Evolutionary conservation across 2,329 filamentous ascomycete species (phyloP).

Genomic region (Apiospora marii): DNA sequence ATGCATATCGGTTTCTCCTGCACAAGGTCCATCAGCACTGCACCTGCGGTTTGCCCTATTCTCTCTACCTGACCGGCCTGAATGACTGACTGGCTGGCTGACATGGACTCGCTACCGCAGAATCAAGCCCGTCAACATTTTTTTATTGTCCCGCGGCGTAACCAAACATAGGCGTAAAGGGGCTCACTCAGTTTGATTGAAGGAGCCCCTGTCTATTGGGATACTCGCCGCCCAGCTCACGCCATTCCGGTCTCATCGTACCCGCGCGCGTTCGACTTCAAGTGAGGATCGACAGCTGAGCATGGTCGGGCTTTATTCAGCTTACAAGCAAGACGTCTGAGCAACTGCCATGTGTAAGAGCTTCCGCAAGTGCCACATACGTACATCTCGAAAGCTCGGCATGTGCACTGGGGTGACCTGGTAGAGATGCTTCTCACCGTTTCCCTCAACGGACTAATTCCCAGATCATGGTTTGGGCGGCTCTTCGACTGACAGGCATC

Average conservation of each 20-base stretch:
- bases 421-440: conserved; percentile 21
- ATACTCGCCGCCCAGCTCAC: background rate
- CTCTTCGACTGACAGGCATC: conserved; percentile 22
- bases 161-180: background rate
- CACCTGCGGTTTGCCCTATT: background rate
- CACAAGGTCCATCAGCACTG: conserved; percentile 5
- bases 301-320: conserved; percentile 2
- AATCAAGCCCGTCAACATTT: too few relatives aligned
- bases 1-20: conserved; percentile 9
- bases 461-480: conserved; percentile 19
- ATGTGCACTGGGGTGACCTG: conserved; percentile 19
- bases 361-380: conserved; percentile 26
- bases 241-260: conserved; percentile 3
- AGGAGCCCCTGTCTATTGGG: background rate
- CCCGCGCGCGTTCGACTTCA: conserved; percentile 3
- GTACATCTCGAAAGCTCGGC: conserved; percentile 1
- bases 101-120: background rate
- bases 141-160: background rate
- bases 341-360: conserved; percentile 18
- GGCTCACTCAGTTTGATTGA: background rate
- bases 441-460: conserved; percentile 20
- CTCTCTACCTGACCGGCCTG: background rate
- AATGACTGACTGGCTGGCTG: background rate
- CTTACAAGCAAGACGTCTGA: conserved; percentile 18
- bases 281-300: conserved; percentile 15